These are phyloP conservation scores for Coniella lustricola DNA, from an alignment of 2,329 filamentous ascomycete species.

Conservation along the genomic window DNA sequence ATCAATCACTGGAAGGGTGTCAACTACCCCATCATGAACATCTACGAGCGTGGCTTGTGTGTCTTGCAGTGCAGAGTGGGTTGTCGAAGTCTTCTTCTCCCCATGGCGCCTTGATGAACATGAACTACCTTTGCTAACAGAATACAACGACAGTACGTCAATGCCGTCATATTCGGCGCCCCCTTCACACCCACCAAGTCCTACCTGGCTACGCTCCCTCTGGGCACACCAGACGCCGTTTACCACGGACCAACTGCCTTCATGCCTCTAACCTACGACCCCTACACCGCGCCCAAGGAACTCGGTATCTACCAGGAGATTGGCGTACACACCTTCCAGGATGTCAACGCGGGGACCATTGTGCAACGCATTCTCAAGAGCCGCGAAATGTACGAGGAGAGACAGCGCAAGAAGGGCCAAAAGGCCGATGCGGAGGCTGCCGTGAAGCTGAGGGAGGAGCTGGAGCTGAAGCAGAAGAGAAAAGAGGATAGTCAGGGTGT, in stretches of 20 bases:
- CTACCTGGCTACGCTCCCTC: conserved; percentile 70
- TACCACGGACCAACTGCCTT: conserved; percentile 97
- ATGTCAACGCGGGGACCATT: conserved; percentile 65
- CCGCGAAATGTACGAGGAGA: conserved; percentile 79
- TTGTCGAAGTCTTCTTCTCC: too few relatives aligned
- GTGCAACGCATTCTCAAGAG: conserved; percentile 85
- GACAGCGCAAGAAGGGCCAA: conserved; percentile 82
- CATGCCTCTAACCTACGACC: conserved; percentile 72
- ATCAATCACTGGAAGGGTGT: conserved; percentile 96
- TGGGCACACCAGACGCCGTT: conserved; percentile 67
- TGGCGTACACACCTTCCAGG: conserved; percentile 66
- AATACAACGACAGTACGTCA: conserved; percentile 72
- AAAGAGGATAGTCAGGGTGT: conserved; percentile 30
- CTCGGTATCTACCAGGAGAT: conserved; percentile 83
- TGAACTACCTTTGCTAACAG: too few relatives aligned
- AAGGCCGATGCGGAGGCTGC: conserved; percentile 73
- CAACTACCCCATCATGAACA: conserved; percentile 99
- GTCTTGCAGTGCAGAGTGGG: conserved; percentile 93
- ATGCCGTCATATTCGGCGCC: conserved; percentile 81
- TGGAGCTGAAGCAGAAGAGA: conserved; percentile 51
- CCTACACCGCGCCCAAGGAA: conserved; percentile 71
- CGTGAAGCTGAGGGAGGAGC: conserved; percentile 51
- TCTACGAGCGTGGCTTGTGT: conserved; percentile 90
- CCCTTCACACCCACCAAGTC: conserved; percentile 77
- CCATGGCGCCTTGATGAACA: too few relatives aligned